Evolutionary conservation across 2,329 filamentous ascomycete genomes (phyloP).

Genomic region (Apiospora saccharicola): DNA sequence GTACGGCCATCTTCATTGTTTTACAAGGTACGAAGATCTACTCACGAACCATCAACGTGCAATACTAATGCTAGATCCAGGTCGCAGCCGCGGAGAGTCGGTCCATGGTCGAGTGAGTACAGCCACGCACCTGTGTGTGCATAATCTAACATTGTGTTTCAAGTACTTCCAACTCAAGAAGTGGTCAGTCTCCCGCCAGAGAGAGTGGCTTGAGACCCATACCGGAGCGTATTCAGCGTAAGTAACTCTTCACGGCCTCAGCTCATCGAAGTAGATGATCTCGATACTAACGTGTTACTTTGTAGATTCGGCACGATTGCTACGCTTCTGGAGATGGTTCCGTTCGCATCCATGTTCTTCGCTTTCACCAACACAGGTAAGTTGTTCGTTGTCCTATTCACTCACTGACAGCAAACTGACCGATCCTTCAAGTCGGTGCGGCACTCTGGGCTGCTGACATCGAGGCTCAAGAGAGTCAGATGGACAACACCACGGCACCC

Average conservation of each 20-base stretch:
- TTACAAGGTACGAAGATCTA: slow-evolving; percentile 65
- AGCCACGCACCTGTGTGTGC: slow-evolving; percentile 23
- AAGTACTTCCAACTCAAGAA: slow-evolving; percentile 93
- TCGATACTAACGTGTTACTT: not conserved
- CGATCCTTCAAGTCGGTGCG: slow-evolving; percentile 70
- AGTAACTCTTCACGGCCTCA: slow-evolving; percentile 43
- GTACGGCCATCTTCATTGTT: slow-evolving; percentile 80
- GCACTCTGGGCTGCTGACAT: slow-evolving; percentile 94
- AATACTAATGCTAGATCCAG: slow-evolving; percentile 38
- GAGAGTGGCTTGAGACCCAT: slow-evolving; percentile 74
- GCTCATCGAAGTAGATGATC: slow-evolving; percentile 14
- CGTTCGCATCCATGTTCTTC: slow-evolving; percentile 82
- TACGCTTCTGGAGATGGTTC: slow-evolving; percentile 84
- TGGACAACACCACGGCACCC: slow-evolving; percentile 60
- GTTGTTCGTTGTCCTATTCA: slow-evolving; percentile 28
- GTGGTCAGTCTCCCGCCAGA: slow-evolving; percentile 72
- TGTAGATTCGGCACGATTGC: slow-evolving; percentile 76
- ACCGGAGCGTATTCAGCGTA: slow-evolving; percentile 83
- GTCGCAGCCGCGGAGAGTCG: slow-evolving; percentile 54
- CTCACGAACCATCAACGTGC: not conserved
- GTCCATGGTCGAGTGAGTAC: slow-evolving; percentile 62
- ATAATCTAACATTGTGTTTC: slow-evolving; percentile 56
- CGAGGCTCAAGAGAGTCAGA: slow-evolving; percentile 62
- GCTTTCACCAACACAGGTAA: slow-evolving; percentile 84
- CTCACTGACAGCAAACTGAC: slow-evolving; percentile 4